A percentile compares a stretch with the other conserved stretches of the same genome.
These are phyloP conservation scores for Laetiporus sulphureus DNA, from an alignment of 1,284 basidiomycete genomes.

Conservation along the genomic window DNA sequence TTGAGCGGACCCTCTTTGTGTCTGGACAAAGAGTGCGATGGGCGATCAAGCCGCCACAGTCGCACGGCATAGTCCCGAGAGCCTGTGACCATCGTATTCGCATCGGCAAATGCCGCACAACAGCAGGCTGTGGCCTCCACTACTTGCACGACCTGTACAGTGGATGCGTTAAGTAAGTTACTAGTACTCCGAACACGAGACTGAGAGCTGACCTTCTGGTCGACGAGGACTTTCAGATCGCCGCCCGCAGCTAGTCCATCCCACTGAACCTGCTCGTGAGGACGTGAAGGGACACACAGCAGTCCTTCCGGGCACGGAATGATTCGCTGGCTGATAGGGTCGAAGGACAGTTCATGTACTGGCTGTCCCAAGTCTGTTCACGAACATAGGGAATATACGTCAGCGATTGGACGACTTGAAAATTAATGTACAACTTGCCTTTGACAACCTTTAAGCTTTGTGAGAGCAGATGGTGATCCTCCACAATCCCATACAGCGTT, in stretches of 20 bases:
- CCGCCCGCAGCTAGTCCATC: constrained; percentile 32
- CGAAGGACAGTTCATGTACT: constrained; percentile 49
- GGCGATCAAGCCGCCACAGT: constrained; percentile 62
- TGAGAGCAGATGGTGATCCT: constrained; percentile 60
- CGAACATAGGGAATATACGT: too few species aligned
- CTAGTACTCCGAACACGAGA: not conserved
- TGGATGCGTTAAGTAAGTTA: too few species aligned
- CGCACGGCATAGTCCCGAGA: constrained; percentile 72
- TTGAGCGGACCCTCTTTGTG: constrained; percentile 19
- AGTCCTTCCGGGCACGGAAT: constrained; percentile 57
- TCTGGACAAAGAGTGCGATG: constrained; percentile 17
- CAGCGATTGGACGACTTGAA: too few species aligned
- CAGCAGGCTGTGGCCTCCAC: constrained; percentile 68
- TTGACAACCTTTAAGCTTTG: constrained; percentile 54
- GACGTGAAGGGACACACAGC: constrained; percentile 51
- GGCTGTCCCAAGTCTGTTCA: constrained; percentile 16
- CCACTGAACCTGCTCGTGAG: constrained; percentile 71
- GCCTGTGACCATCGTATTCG: constrained; percentile 68
- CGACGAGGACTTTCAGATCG: constrained; percentile 55
- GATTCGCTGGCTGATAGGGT: constrained; percentile 54
- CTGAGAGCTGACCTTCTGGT: constrained; percentile 45
- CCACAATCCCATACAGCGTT: constrained; percentile 71
- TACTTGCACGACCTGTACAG: constrained; percentile 64
- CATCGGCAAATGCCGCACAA: constrained; percentile 74
- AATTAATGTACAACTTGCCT: constrained; percentile 35